These are phyloP conservation scores for Colletotrichum salicis DNA, from an alignment of 2,329 filamentous ascomycete genomes.

Conservation along the genomic window DNA sequence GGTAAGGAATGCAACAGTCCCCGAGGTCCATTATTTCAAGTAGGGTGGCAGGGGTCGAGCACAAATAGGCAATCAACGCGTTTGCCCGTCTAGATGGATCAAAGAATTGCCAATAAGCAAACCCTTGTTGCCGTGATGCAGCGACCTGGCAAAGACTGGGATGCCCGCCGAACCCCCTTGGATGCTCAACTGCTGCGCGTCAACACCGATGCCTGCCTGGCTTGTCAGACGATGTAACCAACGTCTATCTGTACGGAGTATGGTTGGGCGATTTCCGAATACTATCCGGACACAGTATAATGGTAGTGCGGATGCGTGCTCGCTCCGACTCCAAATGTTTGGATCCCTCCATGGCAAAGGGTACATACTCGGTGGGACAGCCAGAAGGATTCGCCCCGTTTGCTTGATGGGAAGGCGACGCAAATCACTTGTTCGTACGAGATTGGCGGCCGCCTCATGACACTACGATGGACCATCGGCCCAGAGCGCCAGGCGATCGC, in stretches of 20 bases:
- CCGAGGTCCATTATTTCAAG: not conserved
- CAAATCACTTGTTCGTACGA: not conserved
- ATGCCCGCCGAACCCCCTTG: not conserved
- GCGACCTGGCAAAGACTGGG: not conserved
- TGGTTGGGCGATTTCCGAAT: too few species aligned
- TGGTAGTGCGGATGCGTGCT: not conserved
- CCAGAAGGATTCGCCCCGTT: not conserved
- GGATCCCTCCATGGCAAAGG: not conserved
- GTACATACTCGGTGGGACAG: not conserved
- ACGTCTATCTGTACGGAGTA: not conserved
- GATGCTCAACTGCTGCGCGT: conserved; percentile 12
- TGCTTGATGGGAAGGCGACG: not conserved
- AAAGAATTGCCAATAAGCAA: conserved; percentile 8
- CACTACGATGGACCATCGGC: not conserved
- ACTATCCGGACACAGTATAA: not conserved
- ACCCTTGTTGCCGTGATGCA: not conserved
- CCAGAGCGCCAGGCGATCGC: not conserved
- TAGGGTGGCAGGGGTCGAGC: not conserved
- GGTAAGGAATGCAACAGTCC: not conserved
- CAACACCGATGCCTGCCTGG: conserved; percentile 10
- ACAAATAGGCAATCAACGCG: not conserved
- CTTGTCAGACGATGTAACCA: conserved; percentile 9
- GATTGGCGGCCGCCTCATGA: not conserved
- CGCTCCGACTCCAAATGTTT: not conserved
- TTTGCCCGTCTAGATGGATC: not conserved